Evolutionary conservation across 805 yeast species (phyloP).

Genomic region (Saccharomyces kudriavzevii): DNA sequence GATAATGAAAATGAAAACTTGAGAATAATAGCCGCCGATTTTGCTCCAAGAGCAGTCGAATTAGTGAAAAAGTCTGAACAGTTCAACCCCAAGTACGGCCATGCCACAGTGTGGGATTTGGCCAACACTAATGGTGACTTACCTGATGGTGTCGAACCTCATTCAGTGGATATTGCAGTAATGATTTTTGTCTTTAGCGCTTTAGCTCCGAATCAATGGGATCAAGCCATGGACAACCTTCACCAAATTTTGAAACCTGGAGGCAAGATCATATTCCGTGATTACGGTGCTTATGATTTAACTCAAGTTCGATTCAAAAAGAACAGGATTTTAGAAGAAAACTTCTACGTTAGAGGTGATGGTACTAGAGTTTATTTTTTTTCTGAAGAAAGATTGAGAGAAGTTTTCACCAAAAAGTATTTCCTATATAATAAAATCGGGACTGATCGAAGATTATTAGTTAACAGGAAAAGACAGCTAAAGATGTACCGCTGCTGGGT

Average conservation of each 20-base stretch:
- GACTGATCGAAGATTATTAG: conserved; percentile 82
- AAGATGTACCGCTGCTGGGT: conserved; percentile 97
- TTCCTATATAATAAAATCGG: conserved; percentile 73
- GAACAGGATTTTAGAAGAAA: conserved; percentile 77
- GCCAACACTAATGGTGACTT: conserved; percentile 63
- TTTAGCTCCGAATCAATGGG: conserved; percentile 86
- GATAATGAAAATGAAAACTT: conserved; percentile 77
- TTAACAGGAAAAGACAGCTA: conserved; percentile 82
- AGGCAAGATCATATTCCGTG: conserved; percentile 81
- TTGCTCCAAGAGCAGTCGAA: conserved; percentile 82
- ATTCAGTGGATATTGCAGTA: conserved; percentile 85
- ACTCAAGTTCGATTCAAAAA: conserved; percentile 93
- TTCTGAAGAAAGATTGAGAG: conserved; percentile 82
- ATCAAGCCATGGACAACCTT: conserved; percentile 64
- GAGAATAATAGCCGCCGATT: conserved; percentile 78
- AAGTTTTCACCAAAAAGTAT: conserved; percentile 53
- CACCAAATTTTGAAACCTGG: conserved; percentile 80
- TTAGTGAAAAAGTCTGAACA: conserved; percentile 59
- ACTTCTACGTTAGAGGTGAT: conserved; percentile 94
- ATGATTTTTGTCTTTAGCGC: conserved; percentile 95
- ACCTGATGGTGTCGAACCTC: conserved; percentile 78
- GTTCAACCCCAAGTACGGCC: conserved; percentile 55
- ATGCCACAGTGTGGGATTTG: conserved; percentile 91
- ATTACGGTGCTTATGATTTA: conserved; percentile 91
- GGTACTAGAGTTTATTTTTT: conserved; percentile 97